phyloP scores from a whole-genome alignment of 225 moss, liverwort and hornwort genomes.

The Marchantia paleacea region DNA sequence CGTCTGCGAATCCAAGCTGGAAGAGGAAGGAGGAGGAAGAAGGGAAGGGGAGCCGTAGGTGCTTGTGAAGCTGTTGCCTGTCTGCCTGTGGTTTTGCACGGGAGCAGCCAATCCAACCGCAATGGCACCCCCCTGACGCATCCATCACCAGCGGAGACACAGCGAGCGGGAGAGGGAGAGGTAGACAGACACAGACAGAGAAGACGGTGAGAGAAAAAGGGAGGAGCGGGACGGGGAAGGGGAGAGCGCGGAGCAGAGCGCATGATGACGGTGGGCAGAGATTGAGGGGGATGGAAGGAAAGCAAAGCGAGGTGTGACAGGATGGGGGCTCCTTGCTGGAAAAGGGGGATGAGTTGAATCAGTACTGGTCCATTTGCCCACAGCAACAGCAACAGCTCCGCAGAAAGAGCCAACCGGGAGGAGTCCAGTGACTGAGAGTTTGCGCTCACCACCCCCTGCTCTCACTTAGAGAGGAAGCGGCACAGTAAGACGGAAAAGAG shows the following conservation, averaged over 20 bases:
- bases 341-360: neutral
- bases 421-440: neutral
- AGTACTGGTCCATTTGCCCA: neutral
- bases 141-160: too few relatives aligned
- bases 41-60: too few relatives aligned
- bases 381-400: neutral
- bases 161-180: too few relatives aligned
- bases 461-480: neutral
- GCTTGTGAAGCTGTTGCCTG: neutral
- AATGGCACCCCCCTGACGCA: neutral
- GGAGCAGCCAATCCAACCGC: slow-evolving; percentile 7
- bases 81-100: slow-evolving; percentile 1
- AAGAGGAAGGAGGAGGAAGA: too few relatives aligned
- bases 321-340: neutral
- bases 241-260: neutral
- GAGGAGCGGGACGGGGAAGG: neutral
- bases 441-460: neutral
- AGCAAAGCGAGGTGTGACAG: neutral
- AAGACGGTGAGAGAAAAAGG: neutral
- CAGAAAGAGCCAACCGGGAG: neutral
- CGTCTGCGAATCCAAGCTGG: too few relatives aligned
- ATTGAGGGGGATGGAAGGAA: neutral
- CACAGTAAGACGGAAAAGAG: too few relatives aligned
- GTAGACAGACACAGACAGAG: neutral
- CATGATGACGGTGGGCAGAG: neutral